Base-by-base conservation (phyloP, 176 grass and related monocot species). In the Carex cristatella region DNA sequence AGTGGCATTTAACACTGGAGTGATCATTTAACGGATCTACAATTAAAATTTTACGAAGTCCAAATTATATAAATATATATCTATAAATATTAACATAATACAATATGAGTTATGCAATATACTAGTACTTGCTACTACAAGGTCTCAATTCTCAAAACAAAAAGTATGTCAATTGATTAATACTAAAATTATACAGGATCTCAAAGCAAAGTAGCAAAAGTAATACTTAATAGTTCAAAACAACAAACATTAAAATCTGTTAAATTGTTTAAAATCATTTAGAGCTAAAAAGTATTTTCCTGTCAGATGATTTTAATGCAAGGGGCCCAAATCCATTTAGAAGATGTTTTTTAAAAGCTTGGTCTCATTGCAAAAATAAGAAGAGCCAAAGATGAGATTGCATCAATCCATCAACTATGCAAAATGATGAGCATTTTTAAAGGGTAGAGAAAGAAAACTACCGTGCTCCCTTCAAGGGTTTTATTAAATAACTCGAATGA, bases 381-480 rank as follows among this genome's bases (percentile, higher is more conserved):
- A 10, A 6, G 44, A 12, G 28, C 71, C 1, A 30, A 75, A 75
- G n/a, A 56, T 78, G 23, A 57, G 12, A 78, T 57, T 32, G 27
- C 73, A 78, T 32, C 49, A 56, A 57, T 4, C 12, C 73, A 78
- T 32, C 49, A 56, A 57, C 12, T 32, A 55, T 78, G n/a, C 9
- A 32, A 55, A 74, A 78, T 69, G 49, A 7, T 76, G 14, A 56
- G 8, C 10, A 16, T 32, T 49, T 57, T 57, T 7, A 31, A 76
- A 53, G 83, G 28, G 77, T 1, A 19, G 37, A 69, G 19, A 81
- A 13, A 66, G 18, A 82, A 54, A 91, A 91, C 85, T 98, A 95
- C 95, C 69, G 79, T 93, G 63, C 82, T 89, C 85, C 91, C 91
- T 85, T 86, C 76, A 87, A 93, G 81, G 75, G 85, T 69, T 4